Evolutionary conservation across 202 grass and related monocot genomes (phyloP).

Genomic region (Schoenoplectus tabernaemontani): DNA sequence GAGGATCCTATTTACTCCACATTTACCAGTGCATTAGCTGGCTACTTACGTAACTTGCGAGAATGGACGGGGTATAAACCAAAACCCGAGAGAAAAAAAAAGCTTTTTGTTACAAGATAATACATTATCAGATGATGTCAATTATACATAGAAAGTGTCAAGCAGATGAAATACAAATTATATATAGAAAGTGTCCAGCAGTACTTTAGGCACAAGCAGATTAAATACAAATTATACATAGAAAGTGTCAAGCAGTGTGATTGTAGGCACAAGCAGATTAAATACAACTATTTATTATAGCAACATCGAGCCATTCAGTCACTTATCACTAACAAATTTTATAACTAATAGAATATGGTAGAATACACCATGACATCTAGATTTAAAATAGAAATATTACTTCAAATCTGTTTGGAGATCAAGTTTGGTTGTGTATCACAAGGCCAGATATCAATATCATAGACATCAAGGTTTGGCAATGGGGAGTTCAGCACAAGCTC

Average conservation of each 20-base stretch:
- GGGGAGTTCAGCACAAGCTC: constrained; percentile 40
- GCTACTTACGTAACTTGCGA: no score
- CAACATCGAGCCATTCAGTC: not conserved
- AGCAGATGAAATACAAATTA: no score
- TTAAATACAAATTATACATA: constrained; percentile 3
- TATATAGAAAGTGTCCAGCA: not conserved
- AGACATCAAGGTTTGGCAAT: constrained; percentile 22
- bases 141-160: no score
- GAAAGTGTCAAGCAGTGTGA: not conserved
- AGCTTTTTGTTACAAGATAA: not conserved
- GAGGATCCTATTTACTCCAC: no score
- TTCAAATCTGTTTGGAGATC: constrained; percentile 22
- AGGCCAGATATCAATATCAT: constrained; percentile 40
- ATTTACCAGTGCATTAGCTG: no score
- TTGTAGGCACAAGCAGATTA: not conserved
- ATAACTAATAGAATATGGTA: not conserved
- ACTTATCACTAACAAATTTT: not conserved
- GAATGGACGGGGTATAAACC: no score
- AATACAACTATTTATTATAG: constrained; percentile 7
- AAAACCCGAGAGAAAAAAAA: no score
- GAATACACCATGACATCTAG: constrained; percentile 3
- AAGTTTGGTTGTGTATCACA: constrained; percentile 18
- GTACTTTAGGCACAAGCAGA: not conserved
- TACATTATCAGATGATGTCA: not conserved
- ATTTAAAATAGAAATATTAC: constrained; percentile 1